Evolutionary conservation across 176 grass and related monocot species (phyloP).

Genomic region (Guadua angustifolia): DNA sequence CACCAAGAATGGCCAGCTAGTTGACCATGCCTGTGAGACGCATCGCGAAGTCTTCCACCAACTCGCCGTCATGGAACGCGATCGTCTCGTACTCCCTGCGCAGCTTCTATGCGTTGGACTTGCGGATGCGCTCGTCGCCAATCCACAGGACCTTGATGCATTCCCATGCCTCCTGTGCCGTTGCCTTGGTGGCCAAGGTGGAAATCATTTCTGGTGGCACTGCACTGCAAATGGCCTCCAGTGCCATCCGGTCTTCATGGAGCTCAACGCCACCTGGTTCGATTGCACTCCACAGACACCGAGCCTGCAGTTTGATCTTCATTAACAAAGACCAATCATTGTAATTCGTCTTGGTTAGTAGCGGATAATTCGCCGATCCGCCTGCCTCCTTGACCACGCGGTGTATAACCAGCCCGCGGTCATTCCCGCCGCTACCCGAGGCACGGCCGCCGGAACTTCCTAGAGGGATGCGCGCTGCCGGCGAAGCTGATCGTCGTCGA

Average conservation of each 20-base stretch:
- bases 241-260: background rate
- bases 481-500: too few species aligned
- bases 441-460: too few species aligned
- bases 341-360: background rate
- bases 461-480: too few species aligned
- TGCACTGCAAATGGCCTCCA: background rate
- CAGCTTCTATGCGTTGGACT: rapidly evolving
- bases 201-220: background rate
- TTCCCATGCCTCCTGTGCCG: background rate
- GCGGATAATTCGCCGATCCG: rapidly evolving
- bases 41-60: too few species aligned
- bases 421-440: background rate
- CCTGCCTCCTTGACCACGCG: background rate
- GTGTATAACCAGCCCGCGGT: background rate
- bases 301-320: background rate
- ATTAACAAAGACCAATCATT: background rate
- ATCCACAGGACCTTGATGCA: background rate
- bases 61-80: too few species aligned
- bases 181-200: background rate
- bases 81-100: background rate
- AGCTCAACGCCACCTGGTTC: rapidly evolving
- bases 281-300: rapidly evolving
- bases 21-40: too few species aligned
- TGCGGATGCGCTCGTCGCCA: background rate
- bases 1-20: background rate